These are phyloP conservation scores for Xylaria multiplex DNA, from an alignment of 2,329 filamentous ascomycete species.

Conservation along the genomic window DNA sequence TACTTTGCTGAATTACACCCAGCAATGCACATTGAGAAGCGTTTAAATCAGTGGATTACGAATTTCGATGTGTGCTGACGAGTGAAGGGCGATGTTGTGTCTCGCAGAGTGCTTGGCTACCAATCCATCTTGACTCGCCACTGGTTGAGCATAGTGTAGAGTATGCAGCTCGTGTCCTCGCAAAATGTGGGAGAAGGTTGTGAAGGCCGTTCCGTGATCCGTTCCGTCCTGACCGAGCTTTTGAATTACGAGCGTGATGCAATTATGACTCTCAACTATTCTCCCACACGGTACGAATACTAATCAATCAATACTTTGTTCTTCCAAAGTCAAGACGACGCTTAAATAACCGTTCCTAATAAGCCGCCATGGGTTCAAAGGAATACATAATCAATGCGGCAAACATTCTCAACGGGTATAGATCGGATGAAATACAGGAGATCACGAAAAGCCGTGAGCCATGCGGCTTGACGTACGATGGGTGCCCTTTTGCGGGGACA, in stretches of 20 bases:
- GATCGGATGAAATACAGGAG: slow-evolving; percentile 9
- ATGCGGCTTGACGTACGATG: slow-evolving; percentile 36
- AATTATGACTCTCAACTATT: slow-evolving; percentile 23
- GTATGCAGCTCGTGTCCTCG: slow-evolving; percentile 24
- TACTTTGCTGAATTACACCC: neutral
- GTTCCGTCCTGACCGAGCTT: neutral
- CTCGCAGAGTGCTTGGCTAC: slow-evolving; percentile 21
- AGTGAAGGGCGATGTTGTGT: slow-evolving; percentile 5
- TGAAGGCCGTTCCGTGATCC: slow-evolving; percentile 10
- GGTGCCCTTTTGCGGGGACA: slow-evolving; percentile 29
- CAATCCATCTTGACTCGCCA: slow-evolving; percentile 13
- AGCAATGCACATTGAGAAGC: neutral
- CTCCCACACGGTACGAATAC: slow-evolving; percentile 13
- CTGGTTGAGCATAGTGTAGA: slow-evolving; percentile 10
- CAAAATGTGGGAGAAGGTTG: neutral
- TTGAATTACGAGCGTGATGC: slow-evolving; percentile 20
- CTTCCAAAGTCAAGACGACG: neutral
- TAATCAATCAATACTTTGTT: neutral
- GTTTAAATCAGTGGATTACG: neutral
- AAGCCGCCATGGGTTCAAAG: neutral
- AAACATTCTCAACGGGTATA: slow-evolving; percentile 4
- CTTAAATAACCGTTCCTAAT: slow-evolving; percentile 4
- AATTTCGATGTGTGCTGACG: neutral
- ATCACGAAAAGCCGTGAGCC: slow-evolving; percentile 19
- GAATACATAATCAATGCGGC: slow-evolving; percentile 2